Base-by-base conservation (phyloP, 2,329 filamentous ascomycete genomes). In the Penicillium vulpinum region DNA sequence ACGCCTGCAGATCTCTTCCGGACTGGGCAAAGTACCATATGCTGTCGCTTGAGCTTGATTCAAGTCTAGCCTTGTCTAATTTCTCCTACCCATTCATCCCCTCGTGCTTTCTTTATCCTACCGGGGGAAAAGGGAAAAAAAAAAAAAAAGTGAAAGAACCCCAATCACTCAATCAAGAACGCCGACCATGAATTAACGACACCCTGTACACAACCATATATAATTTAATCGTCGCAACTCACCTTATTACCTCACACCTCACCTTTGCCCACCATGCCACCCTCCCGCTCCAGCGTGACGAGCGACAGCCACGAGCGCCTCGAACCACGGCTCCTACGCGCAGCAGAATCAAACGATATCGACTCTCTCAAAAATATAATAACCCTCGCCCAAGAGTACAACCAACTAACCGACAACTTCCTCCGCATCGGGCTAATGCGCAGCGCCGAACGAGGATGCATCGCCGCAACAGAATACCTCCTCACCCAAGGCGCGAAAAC, bases 281-380 rank as follows among this genome's bases (percentile, higher is more conserved):
- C 63, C 18, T 68, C 70, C 47, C 67, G 67, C 46, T 69, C 73
- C 39, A 74, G 67, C 59, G 62, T 73, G 36, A 67, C 64, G 13
- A 75, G 72, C 61, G 71, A 74, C 38, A 65, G 64, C 57, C 65
- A 73, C 50, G 73, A 74, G 36, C 71, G 76, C 15, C 69, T 77
- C 40, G 76, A 78, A 51, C 76, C 76, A 6, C 73, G 70, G 21
- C 69, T 78, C n/a, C 67, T 77, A 7, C 71, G 73, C 54, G 75
- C 75, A 8, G 74, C 69, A 4, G 75, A 75, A 51, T 66, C 69
- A 49, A 71, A 78, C 58, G 68, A 75, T 28, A 55, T 73, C 24
- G 62, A 70, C 18, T 62, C 70, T 16, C 66, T 78, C 18, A 62
- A 61, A 29, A 64, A 68, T 11, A 66, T 74, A 5, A 62, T 77